Conservation (phyloP, 2,329 filamentous ascomycete species). For the Cylindrodendrum hubeiense region DNA sequence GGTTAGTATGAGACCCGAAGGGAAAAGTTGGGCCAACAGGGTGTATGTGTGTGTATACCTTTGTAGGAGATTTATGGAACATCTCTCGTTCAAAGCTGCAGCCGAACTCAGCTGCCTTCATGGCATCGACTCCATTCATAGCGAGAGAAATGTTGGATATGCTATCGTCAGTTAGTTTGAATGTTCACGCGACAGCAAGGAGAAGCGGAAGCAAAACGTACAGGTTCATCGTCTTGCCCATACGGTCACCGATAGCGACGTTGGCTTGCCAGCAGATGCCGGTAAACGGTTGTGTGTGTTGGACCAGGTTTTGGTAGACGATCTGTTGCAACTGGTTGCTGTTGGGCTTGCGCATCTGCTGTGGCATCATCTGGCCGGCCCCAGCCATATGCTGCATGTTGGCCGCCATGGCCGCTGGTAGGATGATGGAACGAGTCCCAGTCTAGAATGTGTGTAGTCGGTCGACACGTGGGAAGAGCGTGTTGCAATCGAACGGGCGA, state of each 20-base stretch:
- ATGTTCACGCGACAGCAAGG: slow-evolving; percentile 10
- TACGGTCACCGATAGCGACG: slow-evolving; percentile 54
- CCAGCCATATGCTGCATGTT: slow-evolving; percentile 70
- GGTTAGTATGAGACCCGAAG: slow-evolving; percentile 34
- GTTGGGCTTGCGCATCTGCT: slow-evolving; percentile 53
- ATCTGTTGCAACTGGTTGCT: slow-evolving; percentile 51
- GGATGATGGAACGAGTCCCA: slow-evolving; percentile 37
- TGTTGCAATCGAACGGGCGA: background rate
- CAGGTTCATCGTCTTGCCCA: slow-evolving; percentile 58
- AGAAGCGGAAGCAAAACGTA: slow-evolving; percentile 46
- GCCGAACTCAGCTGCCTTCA: slow-evolving; percentile 56
- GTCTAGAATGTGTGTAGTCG: slow-evolving; percentile 20
- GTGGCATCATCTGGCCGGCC: slow-evolving; percentile 60
- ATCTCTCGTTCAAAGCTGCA: slow-evolving; percentile 62
- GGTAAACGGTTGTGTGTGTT: slow-evolving; percentile 48
- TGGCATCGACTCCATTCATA: slow-evolving; percentile 54
- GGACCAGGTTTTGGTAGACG: slow-evolving; percentile 56
- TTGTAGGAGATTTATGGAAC: slow-evolving; percentile 60
- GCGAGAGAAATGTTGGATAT: slow-evolving; percentile 65
- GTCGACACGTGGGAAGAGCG: slow-evolving; percentile 21
- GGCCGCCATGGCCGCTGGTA: slow-evolving; percentile 67
- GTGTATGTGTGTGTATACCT: slow-evolving; percentile 53
- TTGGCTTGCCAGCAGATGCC: slow-evolving; percentile 55
- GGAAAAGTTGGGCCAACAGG: background rate
- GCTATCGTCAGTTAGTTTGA: slow-evolving; percentile 48